Percentiles rank a stretch among this genome's conserved stretches.
phyloP scores from a whole-genome alignment of 208 protist genomes.

The Leishmania braziliensis region DNA sequence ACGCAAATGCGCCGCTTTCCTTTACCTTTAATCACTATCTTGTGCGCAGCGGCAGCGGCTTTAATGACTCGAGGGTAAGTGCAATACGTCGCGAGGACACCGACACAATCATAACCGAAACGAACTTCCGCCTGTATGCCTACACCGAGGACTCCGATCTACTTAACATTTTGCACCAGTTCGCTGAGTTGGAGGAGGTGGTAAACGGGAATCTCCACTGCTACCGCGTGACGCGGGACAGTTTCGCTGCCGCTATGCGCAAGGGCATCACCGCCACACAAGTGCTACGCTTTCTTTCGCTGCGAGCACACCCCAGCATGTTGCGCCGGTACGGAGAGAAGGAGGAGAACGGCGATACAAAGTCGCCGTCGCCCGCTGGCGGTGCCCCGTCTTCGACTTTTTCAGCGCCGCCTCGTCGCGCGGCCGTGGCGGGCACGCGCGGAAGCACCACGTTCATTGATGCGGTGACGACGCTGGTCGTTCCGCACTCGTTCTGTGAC shows the following conservation, averaged over 20 bases:
- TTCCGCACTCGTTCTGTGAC: slow-evolving; percentile 90
- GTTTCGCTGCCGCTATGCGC: slow-evolving; percentile 71
- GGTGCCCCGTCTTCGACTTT: background rate
- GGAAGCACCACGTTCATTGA: background rate
- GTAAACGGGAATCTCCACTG: slow-evolving; percentile 71
- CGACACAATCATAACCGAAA: slow-evolving; percentile 92
- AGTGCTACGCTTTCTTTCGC: slow-evolving; percentile 82
- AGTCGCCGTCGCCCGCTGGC: background rate
- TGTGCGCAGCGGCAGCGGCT: background rate
- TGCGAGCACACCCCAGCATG: slow-evolving; percentile 90
- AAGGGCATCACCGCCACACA: slow-evolving; percentile 79
- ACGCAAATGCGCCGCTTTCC: slow-evolving; percentile 66
- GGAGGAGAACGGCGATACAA: background rate
- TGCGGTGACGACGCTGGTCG: slow-evolving; percentile 32
- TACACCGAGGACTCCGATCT: slow-evolving; percentile 81
- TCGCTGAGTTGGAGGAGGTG: slow-evolving; percentile 71
- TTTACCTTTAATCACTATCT: slow-evolving; percentile 48
- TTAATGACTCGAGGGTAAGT: background rate
- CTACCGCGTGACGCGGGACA: slow-evolving; percentile 83
- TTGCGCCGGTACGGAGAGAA: slow-evolving; percentile 39
- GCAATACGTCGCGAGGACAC: slow-evolving; percentile 76
- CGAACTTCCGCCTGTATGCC: slow-evolving; percentile 91
- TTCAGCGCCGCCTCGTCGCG: background rate
- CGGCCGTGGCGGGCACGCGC: background rate
- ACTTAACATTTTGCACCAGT: slow-evolving; percentile 82